phyloP scores from a whole-genome alignment of 1,139 yeast genomes.

The Candida mesenterica region DNA sequence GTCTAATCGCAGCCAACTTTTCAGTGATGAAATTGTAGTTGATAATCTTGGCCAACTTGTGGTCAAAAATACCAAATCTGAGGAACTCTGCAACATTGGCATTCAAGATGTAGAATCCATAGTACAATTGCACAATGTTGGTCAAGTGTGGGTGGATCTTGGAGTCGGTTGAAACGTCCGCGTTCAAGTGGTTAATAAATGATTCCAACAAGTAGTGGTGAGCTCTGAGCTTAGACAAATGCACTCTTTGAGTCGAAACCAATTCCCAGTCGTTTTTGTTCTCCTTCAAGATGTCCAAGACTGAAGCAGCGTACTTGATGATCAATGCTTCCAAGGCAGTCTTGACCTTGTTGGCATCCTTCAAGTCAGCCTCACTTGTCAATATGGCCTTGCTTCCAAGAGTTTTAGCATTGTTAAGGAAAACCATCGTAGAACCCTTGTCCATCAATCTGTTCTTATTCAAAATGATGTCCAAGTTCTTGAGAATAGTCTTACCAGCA shows the following conservation, averaged over 20 bases:
- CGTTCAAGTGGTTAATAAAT: slow-evolving; percentile 18
- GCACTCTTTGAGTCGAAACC: slow-evolving; percentile 25
- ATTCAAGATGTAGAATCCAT: slow-evolving; percentile 31
- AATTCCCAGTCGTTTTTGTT: slow-evolving; percentile 37
- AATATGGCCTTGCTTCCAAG: slow-evolving; percentile 9
- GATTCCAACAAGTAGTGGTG: slow-evolving; percentile 26
- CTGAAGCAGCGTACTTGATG: slow-evolving; percentile 26
- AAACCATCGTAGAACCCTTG: slow-evolving; percentile 33
- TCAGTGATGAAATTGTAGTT: slow-evolving; percentile 33
- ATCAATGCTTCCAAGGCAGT: slow-evolving; percentile 25
- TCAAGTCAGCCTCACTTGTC: slow-evolving; percentile 13
- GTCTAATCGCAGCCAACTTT: slow-evolving; percentile 40
- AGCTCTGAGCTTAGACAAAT: slow-evolving; percentile 24
- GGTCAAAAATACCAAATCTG: slow-evolving; percentile 33
- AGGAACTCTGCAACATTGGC: slow-evolving; percentile 41
- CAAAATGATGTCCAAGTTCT: slow-evolving; percentile 43
- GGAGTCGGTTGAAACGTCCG: slow-evolving; percentile 13
- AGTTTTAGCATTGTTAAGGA: slow-evolving; percentile 37
- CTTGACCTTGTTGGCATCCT: slow-evolving; percentile 15
- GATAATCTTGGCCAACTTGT: slow-evolving; percentile 34
- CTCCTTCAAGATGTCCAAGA: slow-evolving; percentile 24
- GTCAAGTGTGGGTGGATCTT: slow-evolving; percentile 22
- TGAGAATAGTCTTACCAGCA: slow-evolving; percentile 74
- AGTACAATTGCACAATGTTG: slow-evolving; percentile 23
- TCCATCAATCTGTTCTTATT: slow-evolving; percentile 36